These are phyloP conservation scores for Gossypium ekmanianum DNA, from an alignment of 345 rosid species.

Conservation along the genomic window DNA sequence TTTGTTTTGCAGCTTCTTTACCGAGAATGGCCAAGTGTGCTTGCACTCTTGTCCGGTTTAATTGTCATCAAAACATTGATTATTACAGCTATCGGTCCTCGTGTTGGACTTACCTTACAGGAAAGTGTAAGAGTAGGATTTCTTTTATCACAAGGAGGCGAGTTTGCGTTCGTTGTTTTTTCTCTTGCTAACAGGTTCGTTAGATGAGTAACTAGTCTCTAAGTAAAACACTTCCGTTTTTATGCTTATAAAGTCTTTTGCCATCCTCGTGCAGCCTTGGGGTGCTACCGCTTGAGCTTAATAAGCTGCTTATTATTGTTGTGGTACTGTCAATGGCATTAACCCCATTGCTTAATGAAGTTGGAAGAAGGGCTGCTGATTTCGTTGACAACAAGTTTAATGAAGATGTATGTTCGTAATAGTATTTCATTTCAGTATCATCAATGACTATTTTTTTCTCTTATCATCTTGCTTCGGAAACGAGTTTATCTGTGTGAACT, in stretches of 20 bases:
- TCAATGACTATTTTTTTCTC: neutral
- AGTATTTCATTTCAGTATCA: constrained; percentile 10
- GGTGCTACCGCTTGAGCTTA: constrained; percentile 94
- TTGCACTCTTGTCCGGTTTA: constrained; percentile 84
- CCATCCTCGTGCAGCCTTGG: constrained; percentile 62
- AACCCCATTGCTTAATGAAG: constrained; percentile 84
- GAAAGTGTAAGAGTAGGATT: constrained; percentile 92
- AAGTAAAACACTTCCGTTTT: constrained; percentile 1
- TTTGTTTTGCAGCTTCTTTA: constrained; percentile 57
- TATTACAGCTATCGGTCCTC: constrained; percentile 85
- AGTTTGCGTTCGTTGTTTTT: constrained; percentile 92
- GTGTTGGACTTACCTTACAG: constrained; percentile 82
- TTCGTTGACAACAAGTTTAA: constrained; percentile 56
- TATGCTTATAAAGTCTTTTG: constrained; percentile 19
- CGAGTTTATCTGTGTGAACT: neutral
- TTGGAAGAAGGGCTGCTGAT: constrained; percentile 80
- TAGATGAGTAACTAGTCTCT: constrained; percentile 14
- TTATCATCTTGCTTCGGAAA: neutral
- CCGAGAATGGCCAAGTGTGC: constrained; percentile 95
- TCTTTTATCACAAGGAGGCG: constrained; percentile 97
- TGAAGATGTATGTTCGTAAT: constrained; percentile 34
- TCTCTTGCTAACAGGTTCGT: constrained; percentile 87
- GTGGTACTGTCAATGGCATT: constrained; percentile 96
- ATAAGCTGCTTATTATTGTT: constrained; percentile 91
- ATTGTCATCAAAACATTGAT: constrained; percentile 84